Evolutionary conservation across 805 yeast genomes (phyloP), one percentile per base, ranked within the genome.

Genomic region (Ogataea chonburiensis): DNA sequence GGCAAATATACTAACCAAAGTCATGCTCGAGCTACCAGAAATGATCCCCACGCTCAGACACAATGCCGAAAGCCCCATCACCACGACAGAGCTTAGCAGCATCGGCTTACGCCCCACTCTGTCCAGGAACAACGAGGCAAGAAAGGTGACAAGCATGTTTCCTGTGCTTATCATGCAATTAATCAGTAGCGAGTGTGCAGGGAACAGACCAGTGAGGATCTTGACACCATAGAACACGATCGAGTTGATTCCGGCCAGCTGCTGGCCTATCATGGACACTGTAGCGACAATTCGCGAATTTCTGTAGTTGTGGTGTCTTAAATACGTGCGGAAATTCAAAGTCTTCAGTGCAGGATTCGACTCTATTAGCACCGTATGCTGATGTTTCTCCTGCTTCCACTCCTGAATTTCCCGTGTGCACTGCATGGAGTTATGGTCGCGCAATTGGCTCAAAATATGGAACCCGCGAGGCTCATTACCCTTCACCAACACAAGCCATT

Each of bases 181-280:
- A 48, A 89, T 75, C 7, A 72, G 49, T 5, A 83, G 75, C 2
- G 97, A 81, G 37, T 75, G 68, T 9, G 74, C 63, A 2, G 98
- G 96, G 45, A 87, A 71, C 4, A 84, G 64, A 6, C 75, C 65
- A n/a, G 80, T 68, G 34, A 93, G 67, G 1, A 91, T 84, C 10
- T 86, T 76, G 5, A 91, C 96, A 4, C 98, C 98, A 58, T 91
- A 93, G 56, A 91, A 86, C 14, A 93, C 78, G 42, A 93, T 87
- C 2, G 96, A 79, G 59, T 93, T 93, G 56, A 93, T 86, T 21
- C 98, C 98, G 50, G 87, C 79, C 40, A 91, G 76, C 59, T 93
- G 98, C 64, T 93, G 98, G 12, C 89, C 81, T 14, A 81, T 64
- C 68, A 89, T 74, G 12, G 87, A 71, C 2, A 82, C 76, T 0